These are phyloP conservation scores for Ceriops decandra DNA, from an alignment of 345 rosid species.

Conservation along the genomic window DNA sequence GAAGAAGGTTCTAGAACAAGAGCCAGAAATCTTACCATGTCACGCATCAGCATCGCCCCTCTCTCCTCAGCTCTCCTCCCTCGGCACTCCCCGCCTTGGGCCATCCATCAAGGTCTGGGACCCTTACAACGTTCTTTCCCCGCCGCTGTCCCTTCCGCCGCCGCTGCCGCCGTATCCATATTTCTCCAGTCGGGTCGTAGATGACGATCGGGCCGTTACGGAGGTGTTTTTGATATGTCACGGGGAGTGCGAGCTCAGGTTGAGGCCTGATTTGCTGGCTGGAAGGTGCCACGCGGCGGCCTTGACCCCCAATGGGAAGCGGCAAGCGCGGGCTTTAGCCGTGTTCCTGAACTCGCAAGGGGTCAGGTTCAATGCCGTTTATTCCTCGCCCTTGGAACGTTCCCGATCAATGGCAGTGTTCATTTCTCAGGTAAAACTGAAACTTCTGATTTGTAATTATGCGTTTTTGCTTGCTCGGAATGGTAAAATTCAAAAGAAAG, in stretches of 20 bases:
- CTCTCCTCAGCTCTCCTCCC: slow-evolving; percentile 80
- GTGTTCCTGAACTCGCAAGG: slow-evolving; percentile 80
- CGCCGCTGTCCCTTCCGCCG: slow-evolving; percentile 56
- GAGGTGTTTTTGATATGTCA: slow-evolving; percentile 76
- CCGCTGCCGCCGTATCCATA: slow-evolving; percentile 49
- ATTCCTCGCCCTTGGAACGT: slow-evolving; percentile 76
- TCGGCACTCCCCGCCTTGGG: slow-evolving; percentile 86
- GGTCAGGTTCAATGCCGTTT: slow-evolving; percentile 61
- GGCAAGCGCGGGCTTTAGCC: slow-evolving; percentile 92
- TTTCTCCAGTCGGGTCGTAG: background rate
- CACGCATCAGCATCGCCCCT: slow-evolving; percentile 90
- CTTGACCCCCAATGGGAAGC: slow-evolving; percentile 67
- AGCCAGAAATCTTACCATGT: slow-evolving; percentile 87
- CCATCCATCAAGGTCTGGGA: slow-evolving; percentile 96
- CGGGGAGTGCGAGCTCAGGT: slow-evolving; percentile 71
- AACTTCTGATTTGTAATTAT: background rate
- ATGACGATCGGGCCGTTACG: slow-evolving; percentile 34
- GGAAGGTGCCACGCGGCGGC: slow-evolving; percentile 71
- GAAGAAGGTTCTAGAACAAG: slow-evolving; percentile 85
- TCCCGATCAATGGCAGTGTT: slow-evolving; percentile 76
- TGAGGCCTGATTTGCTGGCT: slow-evolving; percentile 73
- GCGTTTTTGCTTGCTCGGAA: too few species aligned
- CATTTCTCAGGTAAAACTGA: slow-evolving; percentile 63
- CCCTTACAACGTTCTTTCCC: slow-evolving; percentile 86
- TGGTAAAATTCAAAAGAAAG: too few species aligned